Conservation (phyloP, 352 stramenopile genomes). For the Phytophthora ramorum region DNA sequence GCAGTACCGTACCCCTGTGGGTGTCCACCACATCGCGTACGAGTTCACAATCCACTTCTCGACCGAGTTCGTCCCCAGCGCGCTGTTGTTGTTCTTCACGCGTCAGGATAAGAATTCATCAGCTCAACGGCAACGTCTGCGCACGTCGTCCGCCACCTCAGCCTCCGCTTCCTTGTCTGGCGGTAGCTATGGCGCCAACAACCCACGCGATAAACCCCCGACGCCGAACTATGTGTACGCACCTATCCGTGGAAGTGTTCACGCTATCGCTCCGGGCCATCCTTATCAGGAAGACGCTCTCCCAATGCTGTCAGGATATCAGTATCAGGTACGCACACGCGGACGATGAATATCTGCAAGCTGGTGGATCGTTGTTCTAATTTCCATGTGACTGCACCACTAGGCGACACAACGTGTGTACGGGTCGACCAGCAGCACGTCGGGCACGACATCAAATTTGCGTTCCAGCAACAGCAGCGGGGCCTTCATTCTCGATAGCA, state of each 20-base stretch:
- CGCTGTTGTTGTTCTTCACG: constrained; percentile 74
- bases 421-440: constrained; percentile 36
- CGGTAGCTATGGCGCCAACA: constrained; percentile 40
- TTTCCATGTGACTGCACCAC: too few relatives aligned
- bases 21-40: constrained; percentile 73
- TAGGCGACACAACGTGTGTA: constrained; percentile 55
- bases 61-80: constrained; percentile 77
- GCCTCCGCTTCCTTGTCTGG: constrained; percentile 40
- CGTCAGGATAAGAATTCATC: constrained; percentile 47
- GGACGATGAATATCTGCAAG: neutral
- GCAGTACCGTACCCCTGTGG: constrained; percentile 65
- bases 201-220: constrained; percentile 42
- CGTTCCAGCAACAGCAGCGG: constrained; percentile 57
- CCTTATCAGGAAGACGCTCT: constrained; percentile 58
- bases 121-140: constrained; percentile 30
- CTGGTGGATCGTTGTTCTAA: neutral
- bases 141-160: constrained; percentile 35
- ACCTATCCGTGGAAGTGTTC: constrained; percentile 40
- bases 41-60: constrained; percentile 77
- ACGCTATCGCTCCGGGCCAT: constrained; percentile 34
- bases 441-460: constrained; percentile 36
- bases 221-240: constrained; percentile 50
- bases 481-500: constrained; percentile 53
- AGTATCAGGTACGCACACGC: constrained; percentile 56
- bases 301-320: constrained; percentile 67